Base-by-base conservation (phyloP, 148 eudicot species). In the Euryodendron excelsum region DNA sequence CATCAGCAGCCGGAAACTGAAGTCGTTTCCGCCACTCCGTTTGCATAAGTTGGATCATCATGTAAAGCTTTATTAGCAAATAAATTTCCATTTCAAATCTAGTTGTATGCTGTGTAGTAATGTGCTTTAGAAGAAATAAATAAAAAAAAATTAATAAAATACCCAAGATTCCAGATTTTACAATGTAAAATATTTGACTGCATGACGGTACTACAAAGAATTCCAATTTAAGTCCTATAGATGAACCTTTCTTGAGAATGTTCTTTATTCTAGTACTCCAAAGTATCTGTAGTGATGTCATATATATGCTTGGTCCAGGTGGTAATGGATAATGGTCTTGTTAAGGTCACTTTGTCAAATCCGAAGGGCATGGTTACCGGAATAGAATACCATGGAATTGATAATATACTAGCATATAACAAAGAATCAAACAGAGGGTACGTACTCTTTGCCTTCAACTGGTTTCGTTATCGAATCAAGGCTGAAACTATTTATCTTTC, bases 311-410 rank as follows among this genome's bases (percentile, higher is more conserved):
- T n/a, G n/a, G n/a, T 65, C 5, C 78, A 91, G 90, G 89, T 89
- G 52, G 84, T 78, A 41, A 75, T 91, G 81, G 89, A 89, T 66
- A 91, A 91, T 75, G 92, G 91, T 59, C 59, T 89, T 2, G 65
- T 87, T 27, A 83, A 80, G 36, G 79, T 89, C 13, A 87, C 84
- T 0, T 78, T 89, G 21, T 76, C 89, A 9, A 78, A 44, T 55
- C 92, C 92, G 0, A 77, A 69, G 56, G 94, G 94, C 3, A 70
- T 75, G 77, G 70, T 91, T 3, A 81, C 80, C 0, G 85, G 81
- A 25, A 81, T 91, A 37, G 64, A 80, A 3, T 91, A 39, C 39
- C 69, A 80, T 69, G 89, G 92, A 47, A 72, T 91, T 33, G n/a
- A n/a, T n/a, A 79, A 73, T 44, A 12, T 91, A 55, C 82, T 91